A percentile compares a stretch with the other conserved stretches of the same genome.
These are phyloP conservation scores for Actinomucor elegans DNA, from an alignment of 371 early-diverging fungal species.

Conservation along the genomic window DNA sequence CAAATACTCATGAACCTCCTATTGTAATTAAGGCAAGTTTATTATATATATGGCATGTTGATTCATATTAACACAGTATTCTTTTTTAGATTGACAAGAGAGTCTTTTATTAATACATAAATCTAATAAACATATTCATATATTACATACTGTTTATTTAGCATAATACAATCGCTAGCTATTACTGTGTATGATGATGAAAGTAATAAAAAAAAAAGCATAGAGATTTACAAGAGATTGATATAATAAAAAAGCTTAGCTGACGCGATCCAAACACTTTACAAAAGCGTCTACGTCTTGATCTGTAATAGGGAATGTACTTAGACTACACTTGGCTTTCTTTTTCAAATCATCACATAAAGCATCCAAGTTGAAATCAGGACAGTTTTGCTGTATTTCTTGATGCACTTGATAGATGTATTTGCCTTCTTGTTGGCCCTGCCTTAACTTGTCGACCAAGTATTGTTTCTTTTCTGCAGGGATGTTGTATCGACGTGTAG, in stretches of 20 bases:
- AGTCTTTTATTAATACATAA: conserved; percentile 18
- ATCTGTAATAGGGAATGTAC: conserved; percentile 5
- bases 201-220: not conserved
- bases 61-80: not conserved
- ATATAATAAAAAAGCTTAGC: conserved; percentile 1
- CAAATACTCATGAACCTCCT: conserved; percentile 87
- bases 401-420: conserved; percentile 22
- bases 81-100: conserved; percentile 15
- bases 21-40: conserved; percentile 75
- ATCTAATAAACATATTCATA: not conserved
- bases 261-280: conserved; percentile 8
- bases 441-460: conserved; percentile 8
- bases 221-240: not conserved
- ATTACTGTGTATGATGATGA: too few species aligned
- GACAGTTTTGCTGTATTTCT: conserved; percentile 16
- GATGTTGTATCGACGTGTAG: not conserved
- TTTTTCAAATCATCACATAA: conserved; percentile 21
- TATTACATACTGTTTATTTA: not conserved
- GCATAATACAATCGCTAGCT: too few species aligned
- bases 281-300: conserved; percentile 13
- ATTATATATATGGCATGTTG: not conserved
- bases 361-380: conserved; percentile 33
- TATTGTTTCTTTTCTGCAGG: conserved; percentile 5
- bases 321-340: conserved; percentile 15
- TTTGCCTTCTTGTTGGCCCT: conserved; percentile 24